These are phyloP conservation scores for Pichia deserticola DNA, from an alignment of 805 yeast genomes.

Conservation along the genomic window DNA sequence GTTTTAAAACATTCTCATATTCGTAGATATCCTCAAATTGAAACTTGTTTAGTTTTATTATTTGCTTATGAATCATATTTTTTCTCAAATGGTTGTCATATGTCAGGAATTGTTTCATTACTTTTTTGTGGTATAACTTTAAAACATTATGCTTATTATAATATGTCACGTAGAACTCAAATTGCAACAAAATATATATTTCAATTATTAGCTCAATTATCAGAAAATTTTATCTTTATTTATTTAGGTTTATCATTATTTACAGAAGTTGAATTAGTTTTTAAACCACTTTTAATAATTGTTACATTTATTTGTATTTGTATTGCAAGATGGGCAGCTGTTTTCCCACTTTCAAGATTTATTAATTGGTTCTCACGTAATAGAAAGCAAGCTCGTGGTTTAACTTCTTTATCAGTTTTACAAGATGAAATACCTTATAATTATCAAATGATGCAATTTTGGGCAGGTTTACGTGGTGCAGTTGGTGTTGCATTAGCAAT, in stretches of 20 bases:
- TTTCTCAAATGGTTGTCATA: conserved; percentile 97
- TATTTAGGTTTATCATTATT: conserved; percentile 89
- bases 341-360: conserved; percentile 82
- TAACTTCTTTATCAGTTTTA: conserved; percentile 23
- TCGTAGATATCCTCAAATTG: conserved; percentile 93
- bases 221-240: conserved; percentile 94
- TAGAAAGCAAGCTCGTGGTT: conserved; percentile 45
- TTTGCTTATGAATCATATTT: conserved; percentile 95
- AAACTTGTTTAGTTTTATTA: conserved; percentile 82
- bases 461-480: conserved; percentile 99
- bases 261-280: conserved; percentile 92
- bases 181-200: conserved; percentile 92
- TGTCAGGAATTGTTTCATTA: conserved; percentile 96
- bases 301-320: conserved; percentile 87
- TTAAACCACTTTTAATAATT: conserved; percentile 87
- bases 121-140: conserved; percentile 94
- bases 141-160: conserved; percentile 94
- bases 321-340: conserved; percentile 94
- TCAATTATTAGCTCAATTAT: conserved; percentile 87
- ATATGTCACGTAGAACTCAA: conserved; percentile 96
- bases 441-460: conserved; percentile 97
- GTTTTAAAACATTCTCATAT: conserved; percentile 87
- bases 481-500: conserved; percentile 98
- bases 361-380: conserved; percentile 73
- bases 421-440: conserved; percentile 91